Evolutionary conservation across 768 basidiomycete species (phyloP), one percentile per base, ranked within the genome.

Genomic region (Trametes elegans): DNA sequence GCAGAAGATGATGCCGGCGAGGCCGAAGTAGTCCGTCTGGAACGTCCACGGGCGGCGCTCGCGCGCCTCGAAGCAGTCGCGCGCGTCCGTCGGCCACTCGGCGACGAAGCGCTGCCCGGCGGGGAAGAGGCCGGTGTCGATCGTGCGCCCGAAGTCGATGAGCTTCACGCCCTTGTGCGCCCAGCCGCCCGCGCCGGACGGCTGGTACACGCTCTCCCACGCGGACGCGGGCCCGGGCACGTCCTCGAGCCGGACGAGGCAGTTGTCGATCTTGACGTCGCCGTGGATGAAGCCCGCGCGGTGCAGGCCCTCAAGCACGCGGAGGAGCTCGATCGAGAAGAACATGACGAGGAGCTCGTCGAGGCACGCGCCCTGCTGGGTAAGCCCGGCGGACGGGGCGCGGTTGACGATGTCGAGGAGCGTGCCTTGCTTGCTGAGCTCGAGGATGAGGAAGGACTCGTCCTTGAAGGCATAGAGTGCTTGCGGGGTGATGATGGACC

Each of bases 231-330:
- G 84, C 3, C 85, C 85, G 1, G 87, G 85, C 4, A 89, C 84
- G 47, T 91, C 88, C 59, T 93, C 88, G 40, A 99, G 79, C 5
- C 97, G 85, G 8, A 98, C 76, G n/a, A 99, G 80, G 68, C 95
- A 97, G 73, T 99, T 99, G 73, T 99, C 97, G 69, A 98, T 97
- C 76, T 99, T 99, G 59, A 99, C 80, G 73, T 99, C 97, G 28
- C 97, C 96, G 65, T 99, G 97, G 62, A 99, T 90, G 74, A 98
- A 91, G 10, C 93, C 91, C 0, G 79, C 74, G 14, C 66, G 53
- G 68, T 98, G 97, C 68, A 98, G 81, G 16, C 79, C 85, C 66
- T 95, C 93, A 38, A 98, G 71, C 9, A 90, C 72, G 24, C 86
- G 85, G 34, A 98, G 71, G 6, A 98, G 81, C 70, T 98, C 97